Percentiles rank a stretch among this genome's conserved stretches.
Evolutionary conservation across 768 basidiomycete genomes (phyloP).

Genomic region (Austroboletus eburneus): DNA sequence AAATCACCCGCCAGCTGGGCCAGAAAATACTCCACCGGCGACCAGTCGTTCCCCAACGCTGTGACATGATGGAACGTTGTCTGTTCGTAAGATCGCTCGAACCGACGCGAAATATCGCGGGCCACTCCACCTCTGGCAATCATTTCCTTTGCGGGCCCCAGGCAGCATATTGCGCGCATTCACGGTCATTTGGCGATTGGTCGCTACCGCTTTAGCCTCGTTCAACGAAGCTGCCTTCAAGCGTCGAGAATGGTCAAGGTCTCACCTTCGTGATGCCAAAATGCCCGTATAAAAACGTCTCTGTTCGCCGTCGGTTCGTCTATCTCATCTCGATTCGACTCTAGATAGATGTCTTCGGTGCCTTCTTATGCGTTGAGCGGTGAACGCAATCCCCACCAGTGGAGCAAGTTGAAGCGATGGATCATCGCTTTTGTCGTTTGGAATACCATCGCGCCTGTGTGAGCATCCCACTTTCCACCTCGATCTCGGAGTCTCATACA

Average conservation of each 20-base stretch:
- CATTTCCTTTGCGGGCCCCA: background rate
- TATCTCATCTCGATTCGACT: background rate
- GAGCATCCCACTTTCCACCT: background rate
- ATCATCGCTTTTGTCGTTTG: slow-evolving; percentile 26
- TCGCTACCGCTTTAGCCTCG: background rate
- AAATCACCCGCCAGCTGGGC: no score
- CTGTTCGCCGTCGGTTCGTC: background rate
- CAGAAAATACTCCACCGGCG: no score
- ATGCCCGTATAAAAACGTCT: slow-evolving; percentile 11
- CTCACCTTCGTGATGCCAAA: background rate
- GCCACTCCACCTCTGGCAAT: background rate
- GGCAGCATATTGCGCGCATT: background rate
- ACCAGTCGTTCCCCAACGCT: no score
- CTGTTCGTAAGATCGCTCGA: no score
- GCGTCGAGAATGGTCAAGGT: background rate
- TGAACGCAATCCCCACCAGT: slow-evolving; percentile 24
- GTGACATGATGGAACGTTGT: no score
- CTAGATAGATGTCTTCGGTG: slow-evolving; percentile 16
- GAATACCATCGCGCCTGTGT: slow-evolving; percentile 30
- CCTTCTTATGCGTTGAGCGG: slow-evolving; percentile 14
- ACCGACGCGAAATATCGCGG: slow-evolving; percentile 17
- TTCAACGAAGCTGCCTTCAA: background rate
- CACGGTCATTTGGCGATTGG: slow-evolving; percentile 22
- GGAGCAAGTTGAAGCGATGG: slow-evolving; percentile 28
- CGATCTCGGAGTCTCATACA: background rate